Evolutionary conservation across 805 yeast genomes (phyloP), one percentile per base, ranked within the genome.

Genomic region (Metschnikowia gelsemii): DNA sequence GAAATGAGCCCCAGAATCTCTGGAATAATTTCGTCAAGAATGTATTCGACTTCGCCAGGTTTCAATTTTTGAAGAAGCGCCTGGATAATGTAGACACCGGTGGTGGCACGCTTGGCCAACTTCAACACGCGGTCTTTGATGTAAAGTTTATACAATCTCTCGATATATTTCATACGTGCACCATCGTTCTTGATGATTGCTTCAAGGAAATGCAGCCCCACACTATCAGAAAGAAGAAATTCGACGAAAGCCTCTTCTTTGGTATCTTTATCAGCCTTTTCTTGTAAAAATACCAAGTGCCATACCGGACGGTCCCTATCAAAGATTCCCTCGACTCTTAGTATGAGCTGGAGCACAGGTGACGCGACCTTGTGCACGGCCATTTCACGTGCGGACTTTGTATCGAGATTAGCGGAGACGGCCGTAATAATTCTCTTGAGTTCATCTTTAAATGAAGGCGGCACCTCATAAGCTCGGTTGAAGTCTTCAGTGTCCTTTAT

Each of bases 141-240:
- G 65, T 89, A 87, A 5, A 76, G 60, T 29, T 64, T 66, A 66
- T 79, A 87, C 34, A 91, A 62, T 52, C 96, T 75, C 53, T 82
- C 85, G 16, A 85, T 76, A 57, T 79, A 81, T 49, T 79, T 83
- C 47, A 76, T 64, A 50, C 93, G 80, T 8, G 63, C 74, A 9
- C 74, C 75, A 47, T 83, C 81, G 44, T 75, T 76, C 35, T 75
- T 78, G 38, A 90, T 70, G 8, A 81, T 75, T 14, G 82, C 75
- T 61, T 93, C 88, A 20, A 91, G 70, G 68, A 93, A 91, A 63
- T 89, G 97, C 1, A 95, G 84, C 0, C 98, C 99, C n/a, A 90
- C 87, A 1, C 95, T 72, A 57, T 89, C 96, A 7, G 93, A 79
- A 26, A 91, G 65, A 40, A 90, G 70, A 55, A 84, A 85, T 58